Evolutionary conservation across 306 rosid species (phyloP), one percentile per base, ranked within the genome.

Genomic region (Trifolium pratense): DNA sequence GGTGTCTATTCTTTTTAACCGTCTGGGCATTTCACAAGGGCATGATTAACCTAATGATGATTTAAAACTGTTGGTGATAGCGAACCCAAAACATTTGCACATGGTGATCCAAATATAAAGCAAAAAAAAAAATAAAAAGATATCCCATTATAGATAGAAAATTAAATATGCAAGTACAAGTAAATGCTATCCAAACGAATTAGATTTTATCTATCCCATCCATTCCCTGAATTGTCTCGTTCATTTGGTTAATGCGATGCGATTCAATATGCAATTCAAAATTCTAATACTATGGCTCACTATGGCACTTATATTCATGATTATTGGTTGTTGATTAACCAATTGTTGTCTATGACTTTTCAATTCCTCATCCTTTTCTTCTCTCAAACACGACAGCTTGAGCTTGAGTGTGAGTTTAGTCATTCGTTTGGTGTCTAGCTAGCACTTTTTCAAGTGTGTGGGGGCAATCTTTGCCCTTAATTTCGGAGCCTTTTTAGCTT

Each of bases 401-500:
- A 73, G 75, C 61, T 21, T 26, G 15, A 75, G 56, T 79, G 26
- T 56, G 73, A 71, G 58, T 42, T 59, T 36, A 60, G 15, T 21
- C 9, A 26, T 1, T 75, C 32, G 76, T 68, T 68, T 65, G 84
- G 40, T 79, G 78, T 52, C 70, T 1, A 14, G 71, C 75, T 2
- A 14, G 66, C 76, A 78, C 59, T 73, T 75, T 75, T 43, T 81
- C 85, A 62, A 56, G 25, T 53, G 13, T 57, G 75, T 70, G 83
- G 82, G 82, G 76, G 73, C 71, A 17, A 74, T 29, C 68, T 61
- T 52, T 46, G 39, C 9, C 39, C 39, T 7, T 36, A 34, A 36
- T 36, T 36, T 36, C 39, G 39, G 39, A 36, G 39, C 9, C 9
- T 36, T 36, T 36, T 36, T 36, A 7, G 2, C 9, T 34, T 34